These are phyloP conservation scores for Clathrus columnatus DNA, from an alignment of 768 basidiomycete genomes.

Conservation along the genomic window DNA sequence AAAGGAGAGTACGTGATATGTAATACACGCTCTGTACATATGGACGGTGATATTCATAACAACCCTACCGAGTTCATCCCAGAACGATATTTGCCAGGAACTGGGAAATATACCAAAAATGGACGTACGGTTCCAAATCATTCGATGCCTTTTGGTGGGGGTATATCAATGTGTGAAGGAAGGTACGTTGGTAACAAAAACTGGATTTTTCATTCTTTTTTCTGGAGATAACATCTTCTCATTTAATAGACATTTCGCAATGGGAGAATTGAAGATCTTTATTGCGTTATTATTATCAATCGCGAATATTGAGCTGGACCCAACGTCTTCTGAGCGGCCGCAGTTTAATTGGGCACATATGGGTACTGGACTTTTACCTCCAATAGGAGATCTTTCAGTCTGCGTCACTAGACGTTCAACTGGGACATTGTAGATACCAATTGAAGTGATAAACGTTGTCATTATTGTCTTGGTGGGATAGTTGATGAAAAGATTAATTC, in stretches of 20 bases:
- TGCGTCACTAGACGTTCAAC: not conserved
- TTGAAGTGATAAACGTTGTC: not conserved
- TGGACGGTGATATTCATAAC: constrained; percentile 17
- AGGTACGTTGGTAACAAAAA: constrained; percentile 13
- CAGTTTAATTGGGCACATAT: constrained; percentile 9
- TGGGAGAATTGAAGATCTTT: constrained; percentile 17
- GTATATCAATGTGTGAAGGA: constrained; percentile 22
- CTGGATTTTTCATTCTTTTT: not conserved
- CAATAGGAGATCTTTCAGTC: constrained; percentile 1
- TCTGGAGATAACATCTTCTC: not conserved
- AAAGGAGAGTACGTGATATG: constrained; percentile 18
- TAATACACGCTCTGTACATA: constrained; percentile 13
- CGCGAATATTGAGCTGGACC: constrained; percentile 13
- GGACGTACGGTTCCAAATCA: constrained; percentile 15
- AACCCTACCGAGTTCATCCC: not conserved
- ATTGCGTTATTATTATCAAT: constrained; percentile 15
- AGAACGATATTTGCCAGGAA: constrained; percentile 12
- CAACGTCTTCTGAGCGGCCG: constrained; percentile 11
- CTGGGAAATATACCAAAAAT: constrained; percentile 11
- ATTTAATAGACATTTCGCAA: constrained; percentile 16
- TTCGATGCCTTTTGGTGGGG: constrained; percentile 20
- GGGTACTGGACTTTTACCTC: constrained; percentile 13
- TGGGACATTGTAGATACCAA: not conserved
- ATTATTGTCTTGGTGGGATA: too few species aligned
- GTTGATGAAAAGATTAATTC: too few species aligned